Base-by-base conservation (phyloP, 2,329 filamentous ascomycete species). In the Graphium sp. region DNA sequence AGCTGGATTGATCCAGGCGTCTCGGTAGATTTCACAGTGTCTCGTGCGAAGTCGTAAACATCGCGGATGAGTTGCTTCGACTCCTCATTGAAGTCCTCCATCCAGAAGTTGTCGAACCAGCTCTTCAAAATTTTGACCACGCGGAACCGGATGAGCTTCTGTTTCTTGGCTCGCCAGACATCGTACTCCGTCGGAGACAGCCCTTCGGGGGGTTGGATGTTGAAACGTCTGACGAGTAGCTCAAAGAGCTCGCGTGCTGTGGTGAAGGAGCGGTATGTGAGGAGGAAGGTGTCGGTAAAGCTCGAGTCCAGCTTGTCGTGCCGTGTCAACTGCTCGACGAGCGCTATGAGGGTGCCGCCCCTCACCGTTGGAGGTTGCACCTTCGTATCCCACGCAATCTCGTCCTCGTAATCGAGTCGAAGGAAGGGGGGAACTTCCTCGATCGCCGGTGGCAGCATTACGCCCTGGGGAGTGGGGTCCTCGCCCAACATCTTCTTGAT, bases 91-190 rank as follows among this genome's bases (percentile, higher is more conserved):
- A 77, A 74, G 27, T 84, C 80, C 47, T 98, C 89, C 84, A 95
- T 94, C 89, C 89, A 98, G 50, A 89, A 95, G 41, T 79, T 85
- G 47, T 95, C 89, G 40, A 98, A 89, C 89, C 89, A 98, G 52
- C 74, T 91, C 63, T 95, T 95, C 26, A 98, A 58, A 37, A 94
- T 95, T 45, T 95, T 98, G 38, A 98, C 84, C 3, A 98, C 85
- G 23, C 89, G 74, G 57, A 98, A 92, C 20, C 89, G 72, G 35
- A 95, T 94, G 5, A 83, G 79, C 46, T 91, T 94, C 49, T 95
- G 89, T 56, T 98, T 98, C 46, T 76, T 75, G 47, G 93, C 83
- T 20, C 80, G 72, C 89, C 89, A 98, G 18, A 69, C 62, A 31
- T 93, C 81, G 41, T 80, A 83, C 38, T 95, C 84, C 22, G 66